Evolutionary conservation across 805 yeast genomes (phyloP), one percentile per base, ranked within the genome.

Genomic region (Aciculoconidium aculeatum): DNA sequence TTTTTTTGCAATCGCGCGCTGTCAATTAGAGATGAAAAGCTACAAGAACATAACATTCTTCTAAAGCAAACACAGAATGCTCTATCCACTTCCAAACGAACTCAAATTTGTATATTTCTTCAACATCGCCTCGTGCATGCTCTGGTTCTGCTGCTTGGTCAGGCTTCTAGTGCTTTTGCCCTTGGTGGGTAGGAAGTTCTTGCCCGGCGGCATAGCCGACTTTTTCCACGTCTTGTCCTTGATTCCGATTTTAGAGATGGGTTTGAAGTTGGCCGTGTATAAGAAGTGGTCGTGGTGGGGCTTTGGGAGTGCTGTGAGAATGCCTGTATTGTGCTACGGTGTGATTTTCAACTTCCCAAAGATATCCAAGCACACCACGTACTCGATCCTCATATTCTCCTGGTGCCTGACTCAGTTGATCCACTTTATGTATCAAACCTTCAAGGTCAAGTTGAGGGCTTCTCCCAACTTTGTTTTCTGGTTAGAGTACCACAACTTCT

Each of bases 201-300:
- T 80, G 12, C 81, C 86, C 1, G 85, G 80, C 5, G 87, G 85
- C 0, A 74, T 80, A 8, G 82, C 83, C 25, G 81, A 73, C 40
- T 80, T 77, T 53, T 70, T 76, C 41, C 69, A 63, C 26, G 54
- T 55, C 7, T 62, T 64, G 16, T 39, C 68, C 2, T 34, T 58
- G 11, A 34, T 55, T 6, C 68, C 69, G 7, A 40, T 61, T 11
- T 26, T 51, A 2, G 54, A 49, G 4, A 40, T 49, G 17, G n/a
- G n/a, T n/a, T n/a, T n/a, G n/a, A n/a, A n/a, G n/a, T n/a, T n/a
- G n/a, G 28, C 51, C 16, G 10, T 37, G 11, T 23, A 11, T 14
- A 16, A 27, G 7, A 17, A 21, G 6, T 11, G n/a, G n/a, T 34
- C 32, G 10, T 32, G 29, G 28, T 58, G 63, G 62, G 35, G 49